These are phyloP conservation scores for Ballota nigra DNA, from an alignment of 257 asterid species.

Conservation along the genomic window DNA sequence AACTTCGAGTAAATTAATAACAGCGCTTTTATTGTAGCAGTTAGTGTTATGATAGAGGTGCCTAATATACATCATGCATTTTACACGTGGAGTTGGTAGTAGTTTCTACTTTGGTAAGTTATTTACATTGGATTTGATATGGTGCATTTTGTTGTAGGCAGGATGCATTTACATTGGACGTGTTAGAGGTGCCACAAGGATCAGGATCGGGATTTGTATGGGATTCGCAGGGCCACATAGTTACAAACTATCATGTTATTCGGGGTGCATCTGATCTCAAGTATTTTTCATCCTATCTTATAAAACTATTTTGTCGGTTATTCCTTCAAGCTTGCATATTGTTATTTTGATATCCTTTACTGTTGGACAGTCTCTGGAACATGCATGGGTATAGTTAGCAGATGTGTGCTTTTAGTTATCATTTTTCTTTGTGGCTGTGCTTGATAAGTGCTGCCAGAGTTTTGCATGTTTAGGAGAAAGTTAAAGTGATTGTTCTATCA, in stretches of 20 bases:
- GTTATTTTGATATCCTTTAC: neutral
- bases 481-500: constrained; percentile 14
- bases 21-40: neutral
- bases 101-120: neutral
- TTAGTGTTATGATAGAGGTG: neutral
- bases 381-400: neutral
- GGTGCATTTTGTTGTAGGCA: constrained; percentile 51
- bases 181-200: constrained; percentile 96
- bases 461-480: neutral
- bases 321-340: neutral
- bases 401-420: constrained; percentile 9
- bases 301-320: neutral
- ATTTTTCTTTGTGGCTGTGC: neutral
- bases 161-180: constrained; percentile 89
- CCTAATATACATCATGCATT: neutral
- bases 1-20: neutral
- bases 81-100: neutral
- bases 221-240: constrained; percentile 79
- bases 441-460: neutral
- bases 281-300: constrained; percentile 30
- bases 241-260: constrained; percentile 94
- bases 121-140: neutral
- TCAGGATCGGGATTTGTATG: constrained; percentile 97
- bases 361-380: neutral
- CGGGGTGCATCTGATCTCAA: constrained; percentile 98